phyloP scores from a whole-genome alignment of 371 early-diverging fungal genomes.

The Encephalitozoon intestinalis region DNA sequence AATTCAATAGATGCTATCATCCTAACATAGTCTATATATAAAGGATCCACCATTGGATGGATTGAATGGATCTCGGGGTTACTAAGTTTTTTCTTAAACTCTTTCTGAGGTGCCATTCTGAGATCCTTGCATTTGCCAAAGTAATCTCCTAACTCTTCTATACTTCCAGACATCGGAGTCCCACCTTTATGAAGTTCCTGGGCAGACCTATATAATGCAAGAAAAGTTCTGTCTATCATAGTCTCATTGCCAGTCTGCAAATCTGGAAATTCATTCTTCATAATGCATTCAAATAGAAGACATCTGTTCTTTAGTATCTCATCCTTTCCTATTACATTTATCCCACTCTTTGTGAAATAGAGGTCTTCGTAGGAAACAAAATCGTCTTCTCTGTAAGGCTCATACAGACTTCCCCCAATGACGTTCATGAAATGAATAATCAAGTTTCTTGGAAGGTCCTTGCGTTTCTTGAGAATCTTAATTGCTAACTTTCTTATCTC shows the following conservation, averaged over 20 bases:
- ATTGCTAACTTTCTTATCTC: constrained; percentile 36
- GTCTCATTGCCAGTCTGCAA: neutral
- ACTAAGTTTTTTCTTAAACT: constrained; percentile 10
- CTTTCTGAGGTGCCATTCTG: constrained; percentile 14
- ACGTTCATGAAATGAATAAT: constrained; percentile 35
- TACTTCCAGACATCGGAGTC: neutral
- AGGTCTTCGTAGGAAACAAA: constrained; percentile 47
- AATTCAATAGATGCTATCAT: neutral
- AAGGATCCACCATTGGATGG: constrained; percentile 11
- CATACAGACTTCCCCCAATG: neutral
- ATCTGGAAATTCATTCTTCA: neutral
- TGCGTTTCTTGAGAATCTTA: constrained; percentile 6
- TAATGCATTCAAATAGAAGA: constrained; percentile 23
- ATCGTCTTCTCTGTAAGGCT: constrained; percentile 33
- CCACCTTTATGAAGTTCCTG: neutral
- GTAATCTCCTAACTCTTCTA: neutral
- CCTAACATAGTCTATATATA: constrained; percentile 18
- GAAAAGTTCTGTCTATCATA: neutral
- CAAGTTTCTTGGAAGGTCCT: neutral
- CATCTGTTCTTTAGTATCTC: constrained; percentile 34
- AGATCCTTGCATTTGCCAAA: constrained; percentile 1
- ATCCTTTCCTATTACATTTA: constrained; percentile 30
- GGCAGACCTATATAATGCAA: neutral
- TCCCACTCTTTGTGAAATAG: constrained; percentile 47
- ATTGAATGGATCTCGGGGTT: neutral